A percentile compares a stretch with the other conserved stretches of the same genome.
Evolutionary conservation across 2,329 filamentous ascomycete genomes (phyloP).

Genomic region (Ustulina deusta): DNA sequence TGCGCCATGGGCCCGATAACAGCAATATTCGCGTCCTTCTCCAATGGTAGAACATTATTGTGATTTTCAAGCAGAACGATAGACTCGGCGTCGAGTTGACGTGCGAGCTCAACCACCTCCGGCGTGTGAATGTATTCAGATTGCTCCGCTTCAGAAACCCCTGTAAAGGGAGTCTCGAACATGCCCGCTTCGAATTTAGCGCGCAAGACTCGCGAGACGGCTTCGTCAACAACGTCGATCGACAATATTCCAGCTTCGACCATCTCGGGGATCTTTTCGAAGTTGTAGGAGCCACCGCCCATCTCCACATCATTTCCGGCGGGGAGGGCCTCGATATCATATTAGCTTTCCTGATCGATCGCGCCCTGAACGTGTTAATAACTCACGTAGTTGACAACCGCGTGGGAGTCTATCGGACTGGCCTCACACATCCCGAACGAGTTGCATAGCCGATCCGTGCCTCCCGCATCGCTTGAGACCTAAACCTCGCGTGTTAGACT

Average conservation of each 20-base stretch:
- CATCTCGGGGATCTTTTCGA: constrained; percentile 73
- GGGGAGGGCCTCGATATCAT: constrained; percentile 62
- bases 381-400: constrained; percentile 69
- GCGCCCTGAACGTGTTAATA: not conserved
- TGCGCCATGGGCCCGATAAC: constrained; percentile 82
- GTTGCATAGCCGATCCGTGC: constrained; percentile 74
- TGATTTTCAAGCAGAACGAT: constrained; percentile 72
- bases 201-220: constrained; percentile 73
- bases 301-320: constrained; percentile 81
- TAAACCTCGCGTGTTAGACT: constrained; percentile 38
- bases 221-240: constrained; percentile 70
- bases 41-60: constrained; percentile 63
- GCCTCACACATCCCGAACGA: constrained; percentile 73
- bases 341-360: constrained; percentile 9
- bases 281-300: constrained; percentile 80
- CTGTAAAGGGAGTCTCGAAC: constrained; percentile 77
- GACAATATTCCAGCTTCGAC: constrained; percentile 71
- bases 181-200: constrained; percentile 77
- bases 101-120: constrained; percentile 68
- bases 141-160: constrained; percentile 66
- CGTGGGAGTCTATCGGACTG: constrained; percentile 71
- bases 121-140: constrained; percentile 71
- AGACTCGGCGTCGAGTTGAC: constrained; percentile 73
- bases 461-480: constrained; percentile 74
- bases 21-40: constrained; percentile 74